Conservation (phyloP, 345 rosid species). For the Eucalyptus regnans region DNA sequence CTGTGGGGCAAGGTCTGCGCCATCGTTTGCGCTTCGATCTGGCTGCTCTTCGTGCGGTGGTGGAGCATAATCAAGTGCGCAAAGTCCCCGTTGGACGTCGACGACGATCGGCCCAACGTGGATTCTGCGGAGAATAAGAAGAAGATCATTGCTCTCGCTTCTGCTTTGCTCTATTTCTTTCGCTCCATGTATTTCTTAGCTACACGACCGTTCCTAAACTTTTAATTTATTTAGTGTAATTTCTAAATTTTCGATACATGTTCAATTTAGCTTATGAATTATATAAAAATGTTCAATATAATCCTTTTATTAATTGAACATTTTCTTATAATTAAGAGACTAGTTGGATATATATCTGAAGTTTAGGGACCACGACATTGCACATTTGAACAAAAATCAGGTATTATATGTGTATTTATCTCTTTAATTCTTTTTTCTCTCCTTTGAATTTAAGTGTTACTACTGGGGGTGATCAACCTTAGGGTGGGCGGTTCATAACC, state of each 20-base stretch:
- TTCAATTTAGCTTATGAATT: neutral
- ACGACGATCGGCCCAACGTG: neutral
- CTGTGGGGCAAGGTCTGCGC: slow-evolving; percentile 50
- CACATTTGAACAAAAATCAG: neutral
- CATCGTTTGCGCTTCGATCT: slow-evolving; percentile 31
- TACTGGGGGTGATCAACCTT: neutral
- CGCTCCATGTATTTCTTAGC: too few species aligned
- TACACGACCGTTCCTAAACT: too few species aligned
- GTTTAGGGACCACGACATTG: fast-evolving
- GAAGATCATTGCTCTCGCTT: slow-evolving; percentile 1
- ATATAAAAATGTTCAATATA: neutral
- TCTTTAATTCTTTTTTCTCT: neutral
- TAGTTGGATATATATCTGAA: neutral
- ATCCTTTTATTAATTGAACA: neutral
- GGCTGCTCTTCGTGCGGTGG: slow-evolving; percentile 16
- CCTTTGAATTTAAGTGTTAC: neutral
- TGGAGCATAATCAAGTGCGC: neutral
- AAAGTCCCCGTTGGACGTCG: neutral
- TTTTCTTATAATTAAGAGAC: too few species aligned
- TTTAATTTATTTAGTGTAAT: neutral
- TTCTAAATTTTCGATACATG: fast-evolving
- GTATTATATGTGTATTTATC: neutral
- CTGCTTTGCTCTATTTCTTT: too few species aligned
- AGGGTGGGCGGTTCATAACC: too few species aligned
- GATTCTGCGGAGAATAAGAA: slow-evolving; percentile 19